Evolutionary conservation across 2,329 filamentous ascomycete species (phyloP), one percentile per base, ranked within the genome.

Genomic region (Teratosphaeriaceae sp.): DNA sequence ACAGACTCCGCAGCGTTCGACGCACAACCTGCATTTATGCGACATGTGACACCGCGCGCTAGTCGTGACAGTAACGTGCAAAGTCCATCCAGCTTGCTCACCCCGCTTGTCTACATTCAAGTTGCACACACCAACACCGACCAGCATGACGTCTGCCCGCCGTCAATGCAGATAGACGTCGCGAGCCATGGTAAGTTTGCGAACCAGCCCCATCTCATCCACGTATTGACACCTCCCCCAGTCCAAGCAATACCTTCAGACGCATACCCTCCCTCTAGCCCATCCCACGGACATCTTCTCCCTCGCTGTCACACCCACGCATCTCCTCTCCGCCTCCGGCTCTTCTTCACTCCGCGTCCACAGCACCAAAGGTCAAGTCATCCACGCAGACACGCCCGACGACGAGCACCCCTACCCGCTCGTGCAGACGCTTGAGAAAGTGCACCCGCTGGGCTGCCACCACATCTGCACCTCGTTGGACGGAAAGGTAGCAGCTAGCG

Each of bases 211-310:
- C 31, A n/a, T 12, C 8, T 23, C 35, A 22, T 34, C 9, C 15
- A 7, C 20, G 4, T 5, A 6, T 19, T 34, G 31, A 40, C n/a
- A 40, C 4, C 7, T 18, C 13, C 12, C 18, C 13, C 29, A 37
- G 45, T 98, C 92, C 43, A 97, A 97, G 72, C 92, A 97, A 82
- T 98, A 96, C 65, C 78, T 98, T 50, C 94, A 90, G 59, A 84
- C 85, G 54, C 87, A 95, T 66, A 90, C 88, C 33, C 79, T 95
- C 64, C 85, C 94, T 63, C 79, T 88, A 72, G 59, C 61, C 33
- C 58, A 62, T 41, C 57, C 56, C 7, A 58, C 55, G 22, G 56
- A 64, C 49, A 61, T 64, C 50, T 60, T 58, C 53, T 58, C 56
- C 36, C 63, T 62, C 59, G 62, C 63, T 48, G 54, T 62, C 50